Evolutionary conservation across 2,329 filamentous ascomycete genomes (phyloP).

Genomic region (Fusarium circinatum): DNA sequence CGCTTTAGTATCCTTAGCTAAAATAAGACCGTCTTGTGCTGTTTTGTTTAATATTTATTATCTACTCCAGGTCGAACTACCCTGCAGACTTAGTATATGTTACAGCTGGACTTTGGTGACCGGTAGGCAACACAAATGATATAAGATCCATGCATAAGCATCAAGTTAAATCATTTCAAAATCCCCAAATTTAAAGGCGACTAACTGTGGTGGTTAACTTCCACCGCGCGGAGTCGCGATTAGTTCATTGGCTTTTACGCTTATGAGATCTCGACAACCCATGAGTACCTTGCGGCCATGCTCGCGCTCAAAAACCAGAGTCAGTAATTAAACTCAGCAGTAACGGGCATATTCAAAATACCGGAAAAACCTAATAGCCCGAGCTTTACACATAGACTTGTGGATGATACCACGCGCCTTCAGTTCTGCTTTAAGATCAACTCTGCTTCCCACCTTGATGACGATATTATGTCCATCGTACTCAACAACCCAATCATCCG

Average conservation of each 20-base stretch:
- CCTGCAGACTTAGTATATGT: accelerated
- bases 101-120: accelerated
- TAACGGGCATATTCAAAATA: background rate
- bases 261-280: background rate
- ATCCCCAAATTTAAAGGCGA: background rate
- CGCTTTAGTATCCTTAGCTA: accelerated
- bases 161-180: background rate
- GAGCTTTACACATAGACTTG: background rate
- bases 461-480: background rate
- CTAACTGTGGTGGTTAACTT: accelerated
- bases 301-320: accelerated
- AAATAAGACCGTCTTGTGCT: accelerated
- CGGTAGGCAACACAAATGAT: accelerated
- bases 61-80: accelerated
- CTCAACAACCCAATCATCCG: background rate
- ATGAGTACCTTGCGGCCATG: background rate
- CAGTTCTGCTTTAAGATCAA: background rate
- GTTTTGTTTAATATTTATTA: accelerated
- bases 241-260: accelerated
- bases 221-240: background rate
- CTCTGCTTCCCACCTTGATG: background rate
- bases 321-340: background rate
- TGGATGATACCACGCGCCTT: background rate
- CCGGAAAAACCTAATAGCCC: background rate
- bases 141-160: accelerated